Percentiles rank a stretch among this genome's conserved stretches.
Evolutionary conservation across 345 rosid genomes (phyloP).

Genomic region (Eucalyptus shirleyi): DNA sequence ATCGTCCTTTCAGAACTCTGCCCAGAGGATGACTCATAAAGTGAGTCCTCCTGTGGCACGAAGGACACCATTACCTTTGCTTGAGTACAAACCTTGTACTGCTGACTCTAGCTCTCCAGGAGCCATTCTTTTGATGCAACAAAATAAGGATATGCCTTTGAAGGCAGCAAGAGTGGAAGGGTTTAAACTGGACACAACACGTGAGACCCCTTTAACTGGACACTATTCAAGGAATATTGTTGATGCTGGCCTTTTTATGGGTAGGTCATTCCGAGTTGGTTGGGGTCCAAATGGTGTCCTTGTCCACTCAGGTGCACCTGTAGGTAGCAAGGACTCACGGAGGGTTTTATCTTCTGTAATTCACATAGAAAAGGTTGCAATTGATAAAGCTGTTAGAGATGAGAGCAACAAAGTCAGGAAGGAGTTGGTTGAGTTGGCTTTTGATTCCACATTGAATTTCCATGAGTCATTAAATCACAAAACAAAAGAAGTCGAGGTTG

Average conservation of each 20-base stretch:
- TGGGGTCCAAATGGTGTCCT: constrained; percentile 98
- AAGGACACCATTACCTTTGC: constrained; percentile 66
- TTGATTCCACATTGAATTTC: constrained; percentile 70
- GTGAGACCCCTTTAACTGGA: constrained; percentile 53
- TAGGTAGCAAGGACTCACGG: constrained; percentile 32
- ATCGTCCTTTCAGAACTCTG: constrained; percentile 22
- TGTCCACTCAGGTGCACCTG: constrained; percentile 66
- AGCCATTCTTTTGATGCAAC: constrained; percentile 66
- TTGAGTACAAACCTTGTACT: constrained; percentile 60
- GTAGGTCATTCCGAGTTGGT: constrained; percentile 93
- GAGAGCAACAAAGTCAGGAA: constrained; percentile 50
- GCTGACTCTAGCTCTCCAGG: constrained; percentile 36
- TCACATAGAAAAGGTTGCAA: constrained; percentile 68
- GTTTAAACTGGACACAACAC: constrained; percentile 59
- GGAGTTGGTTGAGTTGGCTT: constrained; percentile 62
- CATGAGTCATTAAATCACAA: constrained; percentile 54
- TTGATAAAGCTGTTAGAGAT: constrained; percentile 74
- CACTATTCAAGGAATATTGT: constrained; percentile 67
- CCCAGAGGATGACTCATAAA: constrained; percentile 34
- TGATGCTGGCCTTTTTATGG: constrained; percentile 96
- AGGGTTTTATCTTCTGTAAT: constrained; percentile 61
- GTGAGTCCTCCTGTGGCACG: constrained; percentile 34
- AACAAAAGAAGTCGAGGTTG: constrained; percentile 47
- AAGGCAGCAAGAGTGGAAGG: constrained; percentile 46
- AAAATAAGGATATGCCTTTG: constrained; percentile 45